Base-by-base conservation (phyloP, 495 filamentous ascomycete genomes). In the Aspergillus leporis region DNA sequence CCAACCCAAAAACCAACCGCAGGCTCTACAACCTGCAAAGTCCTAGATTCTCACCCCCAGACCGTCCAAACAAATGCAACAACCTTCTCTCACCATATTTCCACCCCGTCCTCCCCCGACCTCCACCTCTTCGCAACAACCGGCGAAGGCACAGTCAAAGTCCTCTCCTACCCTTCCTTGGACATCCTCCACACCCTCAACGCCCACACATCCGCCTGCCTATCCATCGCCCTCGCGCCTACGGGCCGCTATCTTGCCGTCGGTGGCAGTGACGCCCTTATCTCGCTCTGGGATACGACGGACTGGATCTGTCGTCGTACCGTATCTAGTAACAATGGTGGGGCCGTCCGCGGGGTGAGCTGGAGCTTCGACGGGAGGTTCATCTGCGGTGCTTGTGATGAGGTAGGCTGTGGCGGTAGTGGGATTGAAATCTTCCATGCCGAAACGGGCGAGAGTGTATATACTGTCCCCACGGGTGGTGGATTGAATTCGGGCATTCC, bases 281-380 rank as follows among this genome's bases (percentile, higher is more conserved):
- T 97, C 50, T 81, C 89, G 6, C 82, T 98, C 16, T 98, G 93
- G 89, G 92, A 97, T 69, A 97, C 95, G 0, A 84, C 82, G 32
- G 90, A 95, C 66, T 97, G 92, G 92, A 87, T 94, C 53, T 97
- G 91, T 67, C 81, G 87, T 49, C 85, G 90, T 54, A 96, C 91
- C 4, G 76, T 97, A 21, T 86, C 87, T 19, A 84, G 83, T 54
- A 68, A 74, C 32, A 88, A 91, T 70, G 80, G 82, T n/a, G 91
- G 91, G 0, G 86, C 89, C 5, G 88, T 97, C 23, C 87, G 86
- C 61, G 91, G 86, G 66, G 83, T 98, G 36, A 90, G 90, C 63
- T 98, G 96, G 75, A 90, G 86, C 49, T 98, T 91, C 66, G 95
- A 97, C 66, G 93, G 94, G 2, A 87, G 89, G 50, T 98, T 90